phyloP scores from a whole-genome alignment of 2,329 filamentous ascomycete species.

The Claviceps maximensis region DNA sequence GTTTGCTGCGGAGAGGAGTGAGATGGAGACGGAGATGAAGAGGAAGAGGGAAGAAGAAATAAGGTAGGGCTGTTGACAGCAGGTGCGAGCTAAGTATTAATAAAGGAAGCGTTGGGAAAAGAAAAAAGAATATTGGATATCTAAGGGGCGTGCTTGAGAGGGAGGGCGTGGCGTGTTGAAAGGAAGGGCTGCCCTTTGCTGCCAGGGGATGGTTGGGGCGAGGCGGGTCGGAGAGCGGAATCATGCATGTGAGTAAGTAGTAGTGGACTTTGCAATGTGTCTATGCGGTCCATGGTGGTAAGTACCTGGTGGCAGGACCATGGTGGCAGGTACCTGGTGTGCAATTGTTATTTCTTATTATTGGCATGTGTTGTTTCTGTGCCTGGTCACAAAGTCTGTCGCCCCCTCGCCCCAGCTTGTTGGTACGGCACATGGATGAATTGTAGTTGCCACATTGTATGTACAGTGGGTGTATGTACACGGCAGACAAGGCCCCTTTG shows the following conservation, averaged over 20 bases:
- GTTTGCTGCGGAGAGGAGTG: neutral
- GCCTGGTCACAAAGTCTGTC: no score
- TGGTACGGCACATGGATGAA: no score
- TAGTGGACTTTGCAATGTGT: no score
- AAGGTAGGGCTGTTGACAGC: neutral
- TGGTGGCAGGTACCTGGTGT: neutral
- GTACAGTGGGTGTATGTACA: no score
- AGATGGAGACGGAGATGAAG: neutral
- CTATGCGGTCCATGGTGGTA: no score
- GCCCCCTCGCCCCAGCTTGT: no score
- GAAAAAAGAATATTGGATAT: neutral
- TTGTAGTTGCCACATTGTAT: no score
- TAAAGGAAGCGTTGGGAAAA: neutral
- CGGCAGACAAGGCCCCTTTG: no score
- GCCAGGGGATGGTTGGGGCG: conserved; percentile 8
- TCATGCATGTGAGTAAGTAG: no score
- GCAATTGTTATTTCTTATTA: neutral
- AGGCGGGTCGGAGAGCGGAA: conserved; percentile 1
- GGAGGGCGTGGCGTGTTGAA: neutral
- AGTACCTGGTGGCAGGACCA: no score
- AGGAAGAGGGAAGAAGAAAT: neutral
- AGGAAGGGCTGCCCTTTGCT: neutral
- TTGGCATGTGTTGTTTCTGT: no score
- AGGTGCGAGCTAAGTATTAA: conserved; percentile 2
- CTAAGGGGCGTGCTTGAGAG: conserved; percentile 1